These are phyloP conservation scores for Coemansia sp. DNA, from an alignment of 192 early-diverging fungal genomes.

Conservation along the genomic window DNA sequence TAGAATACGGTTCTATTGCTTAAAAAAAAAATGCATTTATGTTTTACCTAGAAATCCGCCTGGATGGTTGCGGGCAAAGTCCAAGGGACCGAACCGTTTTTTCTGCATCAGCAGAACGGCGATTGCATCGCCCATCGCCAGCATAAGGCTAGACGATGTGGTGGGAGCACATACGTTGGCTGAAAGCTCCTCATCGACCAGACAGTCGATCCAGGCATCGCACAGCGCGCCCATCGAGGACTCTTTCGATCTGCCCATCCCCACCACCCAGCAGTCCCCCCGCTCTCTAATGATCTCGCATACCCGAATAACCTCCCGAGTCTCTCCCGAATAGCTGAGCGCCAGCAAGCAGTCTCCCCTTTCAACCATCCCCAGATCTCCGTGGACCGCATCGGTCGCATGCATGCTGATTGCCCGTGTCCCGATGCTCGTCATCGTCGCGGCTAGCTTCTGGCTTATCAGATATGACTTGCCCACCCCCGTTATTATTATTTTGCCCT, in stretches of 20 bases:
- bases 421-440: constrained; percentile 39
- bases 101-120: constrained; percentile 34
- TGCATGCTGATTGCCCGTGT: constrained; percentile 31
- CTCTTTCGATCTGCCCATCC: constrained; percentile 22
- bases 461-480: constrained; percentile 44
- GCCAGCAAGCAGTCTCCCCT: constrained; percentile 31
- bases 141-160: constrained; percentile 23
- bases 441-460: constrained; percentile 40
- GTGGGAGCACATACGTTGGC: constrained; percentile 30
- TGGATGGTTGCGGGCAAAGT: constrained; percentile 45
- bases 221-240: constrained; percentile 31
- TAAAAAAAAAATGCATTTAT: constrained; percentile 1
- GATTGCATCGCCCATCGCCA: constrained; percentile 43
- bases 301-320: constrained; percentile 28
- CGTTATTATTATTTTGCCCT: constrained; percentile 26
- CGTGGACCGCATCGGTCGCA: constrained; percentile 42
- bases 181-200: constrained; percentile 25
- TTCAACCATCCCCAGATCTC: constrained; percentile 29
- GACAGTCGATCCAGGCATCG: constrained; percentile 39
- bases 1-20: constrained; percentile 7
- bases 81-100: constrained; percentile 17
- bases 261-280: constrained; percentile 10
- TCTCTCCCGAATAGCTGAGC: constrained; percentile 42
- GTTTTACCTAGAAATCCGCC: constrained; percentile 29
- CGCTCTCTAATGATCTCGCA: neutral